These are phyloP conservation scores for Candida piceae DNA, from an alignment of 805 yeast species.

Conservation along the genomic window DNA sequence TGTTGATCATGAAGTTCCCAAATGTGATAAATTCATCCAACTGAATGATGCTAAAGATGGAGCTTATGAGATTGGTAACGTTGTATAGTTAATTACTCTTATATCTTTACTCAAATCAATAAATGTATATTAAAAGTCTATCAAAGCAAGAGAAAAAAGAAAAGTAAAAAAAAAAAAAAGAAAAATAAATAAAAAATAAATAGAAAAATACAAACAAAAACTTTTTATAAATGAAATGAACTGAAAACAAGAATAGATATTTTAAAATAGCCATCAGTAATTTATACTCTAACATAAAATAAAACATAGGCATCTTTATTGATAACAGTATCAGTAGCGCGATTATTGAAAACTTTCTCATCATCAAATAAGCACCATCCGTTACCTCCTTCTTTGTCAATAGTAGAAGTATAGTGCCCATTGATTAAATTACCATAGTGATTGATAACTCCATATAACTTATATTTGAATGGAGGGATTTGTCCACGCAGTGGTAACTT, in stretches of 20 bases:
- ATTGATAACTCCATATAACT: constrained; percentile 74
- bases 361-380: constrained; percentile 88
- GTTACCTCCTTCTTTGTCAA: constrained; percentile 47
- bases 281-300: constrained; percentile 53
- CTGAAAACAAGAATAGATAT: not conserved
- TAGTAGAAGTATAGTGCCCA: constrained; percentile 87
- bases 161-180: too few species aligned
- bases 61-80: constrained; percentile 25
- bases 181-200: too few species aligned
- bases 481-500: constrained; percentile 67
- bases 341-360: constrained; percentile 52
- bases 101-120: too few species aligned
- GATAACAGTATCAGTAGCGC: constrained; percentile 48
- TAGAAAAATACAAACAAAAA: not conserved
- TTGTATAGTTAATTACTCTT: not conserved
- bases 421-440: constrained; percentile 79
- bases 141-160: too few species aligned
- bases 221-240: not conserved
- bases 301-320: constrained; percentile 78
- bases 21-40: constrained; percentile 48
- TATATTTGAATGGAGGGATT: constrained; percentile 72
- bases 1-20: constrained; percentile 72
- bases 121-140: too few species aligned
- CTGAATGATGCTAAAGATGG: constrained; percentile 32
- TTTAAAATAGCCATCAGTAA: too few species aligned